Conservation (phyloP, 2,329 filamentous ascomycete genomes). For the Phoma sp. region DNA sequence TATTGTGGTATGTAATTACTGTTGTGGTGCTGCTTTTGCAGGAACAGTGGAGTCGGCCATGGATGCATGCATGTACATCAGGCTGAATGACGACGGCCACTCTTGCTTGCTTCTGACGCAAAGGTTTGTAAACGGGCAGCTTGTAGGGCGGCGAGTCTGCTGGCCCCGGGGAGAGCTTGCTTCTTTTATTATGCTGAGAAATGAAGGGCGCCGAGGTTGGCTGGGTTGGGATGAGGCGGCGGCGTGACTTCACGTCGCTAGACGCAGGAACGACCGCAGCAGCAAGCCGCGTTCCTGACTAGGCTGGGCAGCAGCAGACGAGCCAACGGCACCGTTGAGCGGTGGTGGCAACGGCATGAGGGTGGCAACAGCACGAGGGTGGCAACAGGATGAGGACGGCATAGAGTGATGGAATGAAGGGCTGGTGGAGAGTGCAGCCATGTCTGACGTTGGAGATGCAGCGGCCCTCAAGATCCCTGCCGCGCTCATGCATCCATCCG, state of each 20-base stretch:
- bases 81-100: neutral
- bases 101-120: neutral
- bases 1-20: too few relatives aligned
- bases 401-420: neutral
- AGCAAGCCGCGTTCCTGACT: neutral
- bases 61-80: neutral
- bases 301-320: conserved; percentile 2
- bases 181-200: neutral
- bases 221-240: conserved; percentile 9
- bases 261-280: conserved; percentile 4
- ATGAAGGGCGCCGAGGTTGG: conserved; percentile 4
- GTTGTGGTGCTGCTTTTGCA: conserved; percentile 9
- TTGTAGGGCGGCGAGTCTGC: too few relatives aligned
- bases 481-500: conserved; percentile 9
- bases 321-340: neutral
- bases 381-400: neutral
- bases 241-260: conserved; percentile 8
- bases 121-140: too few relatives aligned
- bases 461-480: conserved; percentile 3
- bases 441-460: neutral
- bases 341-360: neutral
- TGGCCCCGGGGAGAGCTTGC: conserved; percentile 5
- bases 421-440: conserved; percentile 2
- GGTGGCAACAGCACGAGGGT: neutral
- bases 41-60: neutral